A percentile compares a stretch with the other conserved stretches of the same genome.
phyloP scores from a whole-genome alignment of 1,139 yeast species.

The Debaryomycetaceae sp. region DNA sequence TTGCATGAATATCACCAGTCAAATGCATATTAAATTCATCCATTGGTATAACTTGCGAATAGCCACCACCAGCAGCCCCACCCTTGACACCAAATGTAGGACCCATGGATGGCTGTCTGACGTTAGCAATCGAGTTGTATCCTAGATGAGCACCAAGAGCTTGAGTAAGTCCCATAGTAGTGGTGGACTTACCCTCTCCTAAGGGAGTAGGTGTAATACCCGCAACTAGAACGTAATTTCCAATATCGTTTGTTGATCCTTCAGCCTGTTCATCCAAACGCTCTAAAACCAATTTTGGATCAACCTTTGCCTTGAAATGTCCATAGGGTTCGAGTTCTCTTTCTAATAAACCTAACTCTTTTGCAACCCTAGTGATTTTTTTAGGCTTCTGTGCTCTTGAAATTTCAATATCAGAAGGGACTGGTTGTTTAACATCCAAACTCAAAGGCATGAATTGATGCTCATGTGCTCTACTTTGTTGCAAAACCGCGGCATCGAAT shows the following conservation, averaged over 20 bases:
- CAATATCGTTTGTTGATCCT: conserved; percentile 42
- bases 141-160: conserved; percentile 75
- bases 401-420: conserved; percentile 74
- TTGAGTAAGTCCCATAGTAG: conserved; percentile 77
- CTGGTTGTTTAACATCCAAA: conserved; percentile 51
- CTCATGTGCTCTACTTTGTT: conserved; percentile 46
- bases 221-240: conserved; percentile 69
- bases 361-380: conserved; percentile 58
- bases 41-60: conserved; percentile 84
- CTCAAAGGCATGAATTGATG: conserved; percentile 48
- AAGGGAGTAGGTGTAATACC: conserved; percentile 83
- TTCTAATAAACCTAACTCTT: conserved; percentile 60
- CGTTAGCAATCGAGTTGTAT: conserved; percentile 70
- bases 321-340: conserved; percentile 71
- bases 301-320: conserved; percentile 71
- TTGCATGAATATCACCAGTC: conserved; percentile 84
- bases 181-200: conserved; percentile 81
- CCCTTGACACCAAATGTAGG: conserved; percentile 88
- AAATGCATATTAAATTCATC: conserved; percentile 84
- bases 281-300: conserved; percentile 50
- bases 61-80: conserved; percentile 90
- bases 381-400: conserved; percentile 73
- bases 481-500: conserved; percentile 57
- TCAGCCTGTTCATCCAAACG: conserved; percentile 56
- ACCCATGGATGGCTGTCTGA: conserved; percentile 85